These are phyloP conservation scores for Phaeodactylum tricornutum DNA, from an alignment of 108 stramenopile genomes.

Conservation along the genomic window DNA sequence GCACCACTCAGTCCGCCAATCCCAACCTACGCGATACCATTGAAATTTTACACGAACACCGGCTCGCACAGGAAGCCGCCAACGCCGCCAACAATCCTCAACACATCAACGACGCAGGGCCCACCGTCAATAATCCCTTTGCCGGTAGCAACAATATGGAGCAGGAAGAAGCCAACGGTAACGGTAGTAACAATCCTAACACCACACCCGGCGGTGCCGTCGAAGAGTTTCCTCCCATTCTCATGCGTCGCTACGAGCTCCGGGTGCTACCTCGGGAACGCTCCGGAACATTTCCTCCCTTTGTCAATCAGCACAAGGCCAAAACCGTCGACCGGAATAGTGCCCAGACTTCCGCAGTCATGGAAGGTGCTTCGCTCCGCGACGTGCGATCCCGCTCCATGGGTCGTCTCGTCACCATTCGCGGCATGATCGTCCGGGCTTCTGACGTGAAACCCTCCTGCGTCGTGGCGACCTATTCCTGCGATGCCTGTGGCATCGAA, in stretches of 20 bases:
- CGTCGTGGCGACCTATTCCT: constrained; percentile 95
- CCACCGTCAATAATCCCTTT: constrained; percentile 8
- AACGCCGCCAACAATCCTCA: constrained; percentile 20
- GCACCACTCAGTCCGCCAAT: neutral
- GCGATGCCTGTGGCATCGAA: constrained; percentile 93
- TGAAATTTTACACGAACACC: constrained; percentile 74
- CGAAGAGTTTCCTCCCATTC: constrained; percentile 59
- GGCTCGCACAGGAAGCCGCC: constrained; percentile 37
- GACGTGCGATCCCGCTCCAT: constrained; percentile 76
- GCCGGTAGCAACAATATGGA: constrained; percentile 8
- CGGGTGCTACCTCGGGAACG: constrained; percentile 61
- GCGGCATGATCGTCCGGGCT: constrained; percentile 88
- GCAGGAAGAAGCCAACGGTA: neutral
- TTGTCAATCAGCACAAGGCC: constrained; percentile 28
- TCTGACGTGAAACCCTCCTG: constrained; percentile 94
- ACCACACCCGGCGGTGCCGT: constrained; percentile 19
- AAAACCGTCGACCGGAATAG: neutral
- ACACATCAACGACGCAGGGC: constrained; percentile 45
- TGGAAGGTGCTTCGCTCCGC: constrained; percentile 47
- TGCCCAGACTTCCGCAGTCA: neutral
- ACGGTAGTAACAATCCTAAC: neutral
- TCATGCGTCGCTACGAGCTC: constrained; percentile 79
- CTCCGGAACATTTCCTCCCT: constrained; percentile 46
- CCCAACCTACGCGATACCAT: constrained; percentile 35
- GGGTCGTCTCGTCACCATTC: constrained; percentile 84